Base-by-base conservation (phyloP, 2,329 filamentous ascomycete genomes). In the Ophiocordyceps camponoti-saundersi region DNA sequence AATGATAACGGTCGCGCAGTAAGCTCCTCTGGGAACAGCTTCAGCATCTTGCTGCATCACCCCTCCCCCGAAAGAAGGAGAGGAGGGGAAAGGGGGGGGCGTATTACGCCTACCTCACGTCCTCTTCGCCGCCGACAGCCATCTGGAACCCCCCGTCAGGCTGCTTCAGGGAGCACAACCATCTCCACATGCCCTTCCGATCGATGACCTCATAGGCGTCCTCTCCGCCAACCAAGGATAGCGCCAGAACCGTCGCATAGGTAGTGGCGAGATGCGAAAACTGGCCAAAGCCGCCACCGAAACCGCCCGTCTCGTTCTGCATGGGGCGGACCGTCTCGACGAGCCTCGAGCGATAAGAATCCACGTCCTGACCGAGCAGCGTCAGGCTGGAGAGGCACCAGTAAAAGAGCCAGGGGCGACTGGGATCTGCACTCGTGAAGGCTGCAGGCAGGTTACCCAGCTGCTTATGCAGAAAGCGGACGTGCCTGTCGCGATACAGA, bases 221-320 rank as follows among this genome's bases (percentile, higher is more conserved):
- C 49, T 81, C 66, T 10, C 84, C 86, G 46, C 85, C 87, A 41
- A 90, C 83, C 51, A 88, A 75, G 22, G 82, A 77, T 46, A 98
- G 70, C 43, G 84, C 79, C 49, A 98, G 73, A 20, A 94, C 67
- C 40, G 82, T 75, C 44, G 89, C 88, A 70, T 96, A 98, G 1
- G 85, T 87, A 44, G 85, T 82, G 48, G 92, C 92, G 54, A 92
- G 75, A 64, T 98, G 92, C 46, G 86, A 88, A 53, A 77, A 72
- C 60, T 96, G 92, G 26, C 90, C 88, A 61, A 88, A 83, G n/a
- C 92, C 89, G 52, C 90, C 92, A 46, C 88, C 92, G 61, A 95
- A 95, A 2, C 92, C 92, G 45, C 92, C 92, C 16, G 71, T 72
- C 21, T 70, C 62, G 62, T 95, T 93, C 65, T 96, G 92, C 65